These are phyloP conservation scores for Solanum sparsipilum DNA, from an alignment of 257 asterid genomes.

Conservation along the genomic window DNA sequence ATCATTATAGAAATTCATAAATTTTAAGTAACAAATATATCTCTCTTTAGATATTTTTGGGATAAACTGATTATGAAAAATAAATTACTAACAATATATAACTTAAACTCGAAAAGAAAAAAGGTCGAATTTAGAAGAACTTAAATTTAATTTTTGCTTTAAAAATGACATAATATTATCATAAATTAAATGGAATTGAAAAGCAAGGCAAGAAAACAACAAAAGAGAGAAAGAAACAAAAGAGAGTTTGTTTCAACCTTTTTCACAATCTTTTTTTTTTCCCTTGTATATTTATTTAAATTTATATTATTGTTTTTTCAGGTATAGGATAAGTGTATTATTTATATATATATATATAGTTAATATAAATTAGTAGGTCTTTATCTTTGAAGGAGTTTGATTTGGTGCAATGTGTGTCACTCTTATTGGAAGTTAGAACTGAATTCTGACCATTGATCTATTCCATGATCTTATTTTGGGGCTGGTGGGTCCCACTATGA, in stretches of 20 bases:
- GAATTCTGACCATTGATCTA: conserved; percentile 26
- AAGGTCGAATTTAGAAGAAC: not conserved
- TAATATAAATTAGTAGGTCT: not conserved
- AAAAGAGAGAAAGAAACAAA: conserved; percentile 21
- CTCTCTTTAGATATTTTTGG: not conserved
- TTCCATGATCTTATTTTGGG: conserved; percentile 12
- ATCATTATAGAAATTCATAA: not conserved
- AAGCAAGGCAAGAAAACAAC: conserved; percentile 20
- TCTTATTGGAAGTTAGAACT: conserved; percentile 13
- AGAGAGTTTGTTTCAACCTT: conserved; percentile 17
- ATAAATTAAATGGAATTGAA: not conserved
- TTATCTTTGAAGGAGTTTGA: not conserved
- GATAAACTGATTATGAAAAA: not conserved
- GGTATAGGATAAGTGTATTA: not conserved
- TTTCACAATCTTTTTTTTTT: not conserved
- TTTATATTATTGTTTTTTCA: not conserved
- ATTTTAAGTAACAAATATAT: not conserved
- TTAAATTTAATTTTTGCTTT: not conserved
- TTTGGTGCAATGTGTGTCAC: conserved; percentile 14
- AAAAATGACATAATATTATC: not conserved
- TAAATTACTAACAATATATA: not conserved
- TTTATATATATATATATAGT: not conserved
- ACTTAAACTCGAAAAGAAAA: not conserved
- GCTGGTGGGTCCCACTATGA: conserved; percentile 15
- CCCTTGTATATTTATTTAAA: not conserved